Base-by-base conservation (phyloP, 768 basidiomycete species). In the Cystobasidium onofrii region DNA sequence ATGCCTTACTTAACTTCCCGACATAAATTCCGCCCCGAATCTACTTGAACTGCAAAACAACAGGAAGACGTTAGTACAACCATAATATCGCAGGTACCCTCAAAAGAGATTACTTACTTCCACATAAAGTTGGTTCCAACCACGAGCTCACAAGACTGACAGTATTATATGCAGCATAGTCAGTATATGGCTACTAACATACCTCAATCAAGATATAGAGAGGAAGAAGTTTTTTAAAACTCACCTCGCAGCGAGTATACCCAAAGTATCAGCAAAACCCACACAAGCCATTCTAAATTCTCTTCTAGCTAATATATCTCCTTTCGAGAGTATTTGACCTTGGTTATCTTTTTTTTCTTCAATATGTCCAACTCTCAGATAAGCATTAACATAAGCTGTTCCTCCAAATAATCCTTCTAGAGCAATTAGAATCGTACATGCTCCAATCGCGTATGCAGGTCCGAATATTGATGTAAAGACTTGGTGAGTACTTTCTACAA, bases 331-430 rank as follows among this genome's bases (percentile, higher is more conserved):
- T 50, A n/a, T n/a, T 44, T 86, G 84, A 78, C 89, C 89, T 44
- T 83, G 78, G 18, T 61, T 61, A 75, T 87, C 85, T 72, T 84
- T 82, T 64, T 80, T 81, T 20, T 82, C 80, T 33, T 82, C 80
- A 25, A 34, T 44, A 17, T 41, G 23, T 17, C 1, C 74, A 3
- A 61, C 70, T 29, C 84, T 50, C 86, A 87, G 80, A 90, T 91
- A 81, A 89, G 94, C 12, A 88, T 90, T 78, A 91, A 93, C 62
- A 94, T 92, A 77, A 96, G 97, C 18, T 91, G 92, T 13, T 89
- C 95, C 95, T 34, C 95, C 95, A 76, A 92, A 95, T 54, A 96
- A 84, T 1, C 95, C 95, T 80, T 99, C 95, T 9, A 91, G 74
- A 75, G 89, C 87, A 77, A 99, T 88, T 57, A 96, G 85, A 13